These are phyloP conservation scores for Mortierella sp. DNA, from an alignment of 371 early-diverging fungal species.

Conservation along the genomic window DNA sequence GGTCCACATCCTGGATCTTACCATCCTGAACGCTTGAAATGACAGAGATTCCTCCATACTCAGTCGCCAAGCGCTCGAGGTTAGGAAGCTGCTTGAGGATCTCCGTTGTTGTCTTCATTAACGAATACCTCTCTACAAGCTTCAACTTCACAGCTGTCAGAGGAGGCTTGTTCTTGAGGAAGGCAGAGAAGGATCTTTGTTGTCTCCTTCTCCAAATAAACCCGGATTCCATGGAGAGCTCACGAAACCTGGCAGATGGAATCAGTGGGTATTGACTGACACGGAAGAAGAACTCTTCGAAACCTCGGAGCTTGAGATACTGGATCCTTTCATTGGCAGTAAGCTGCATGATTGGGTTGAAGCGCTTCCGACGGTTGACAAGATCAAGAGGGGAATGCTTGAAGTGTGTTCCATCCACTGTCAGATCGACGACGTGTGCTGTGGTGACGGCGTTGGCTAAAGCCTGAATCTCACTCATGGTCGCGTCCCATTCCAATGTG, in stretches of 20 bases:
- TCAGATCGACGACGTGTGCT: constrained; percentile 1
- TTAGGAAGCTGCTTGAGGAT: background rate
- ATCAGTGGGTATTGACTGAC: background rate
- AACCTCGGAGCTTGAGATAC: background rate
- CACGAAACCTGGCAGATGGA: background rate
- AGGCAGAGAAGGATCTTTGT: background rate
- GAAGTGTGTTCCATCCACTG: background rate
- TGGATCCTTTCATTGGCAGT: constrained; percentile 4
- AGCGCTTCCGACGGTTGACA: constrained; percentile 7
- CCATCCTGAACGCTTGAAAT: background rate
- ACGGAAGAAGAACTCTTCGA: constrained; percentile 6
- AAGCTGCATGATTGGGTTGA: constrained; percentile 7
- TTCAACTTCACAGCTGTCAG: background rate
- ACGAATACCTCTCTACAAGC: background rate
- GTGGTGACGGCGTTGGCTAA: constrained; percentile 1
- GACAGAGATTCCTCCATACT: background rate
- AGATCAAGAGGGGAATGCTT: background rate
- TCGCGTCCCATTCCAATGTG: constrained; percentile 5
- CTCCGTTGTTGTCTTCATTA: background rate
- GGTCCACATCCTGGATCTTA: background rate
- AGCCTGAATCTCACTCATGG: constrained; percentile 11
- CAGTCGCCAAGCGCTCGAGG: background rate
- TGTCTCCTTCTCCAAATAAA: background rate
- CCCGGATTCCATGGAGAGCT: background rate
- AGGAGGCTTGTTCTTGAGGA: background rate